Evolutionary conservation across 148 eudicot species (phyloP), one percentile per base, ranked within the genome.

Genomic region (Silene uniflora): DNA sequence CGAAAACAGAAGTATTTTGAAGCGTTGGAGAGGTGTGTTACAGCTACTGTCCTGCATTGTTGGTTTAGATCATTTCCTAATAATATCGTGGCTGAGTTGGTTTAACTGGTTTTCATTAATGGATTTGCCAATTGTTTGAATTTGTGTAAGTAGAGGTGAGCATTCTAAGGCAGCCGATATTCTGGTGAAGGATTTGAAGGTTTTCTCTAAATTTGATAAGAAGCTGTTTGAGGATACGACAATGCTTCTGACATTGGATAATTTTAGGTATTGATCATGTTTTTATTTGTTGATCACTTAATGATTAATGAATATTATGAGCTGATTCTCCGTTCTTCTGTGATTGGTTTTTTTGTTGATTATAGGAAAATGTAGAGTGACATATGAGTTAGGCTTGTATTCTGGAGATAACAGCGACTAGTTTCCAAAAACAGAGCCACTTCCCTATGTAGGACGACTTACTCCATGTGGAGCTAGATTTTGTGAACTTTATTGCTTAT

Each of bases 101-200:
- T 7, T 6, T 65, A 19, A n/a, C 0, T 68, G 71, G 27, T 64
- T 77, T 1, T 23, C 35, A 29, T 16, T 17, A 32, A 49, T 77
- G 49, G n/a, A 54, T 62, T 55, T 73, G 75, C 73, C 10, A 25
- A 24, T 75, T 80, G 44, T 62, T 72, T 21, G 67, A 5, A 66
- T 67, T 75, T 18, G 5, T 68, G 27, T 69, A 46, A 67, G 74
- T 69, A 89, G 97, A 85, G 86, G 83, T 73, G 93, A 91, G 70
- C 79, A 81, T 76, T 67, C 89, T 8, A 85, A 76, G 75, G 97
- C 91, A 25, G 86, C 89, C 22, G 93, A 91, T 24, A 89, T 91
- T 69, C 91, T 91, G 70, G 84, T 85, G 70, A 88, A 91, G 82
- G 97, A 91, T 81, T 83, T 91, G 60, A 89, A 91, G 79, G 97